Percentiles rank a stretch among this genome's conserved stretches.
phyloP scores from a whole-genome alignment of 768 basidiomycete species.

The Glaciozyma antarctica region DNA sequence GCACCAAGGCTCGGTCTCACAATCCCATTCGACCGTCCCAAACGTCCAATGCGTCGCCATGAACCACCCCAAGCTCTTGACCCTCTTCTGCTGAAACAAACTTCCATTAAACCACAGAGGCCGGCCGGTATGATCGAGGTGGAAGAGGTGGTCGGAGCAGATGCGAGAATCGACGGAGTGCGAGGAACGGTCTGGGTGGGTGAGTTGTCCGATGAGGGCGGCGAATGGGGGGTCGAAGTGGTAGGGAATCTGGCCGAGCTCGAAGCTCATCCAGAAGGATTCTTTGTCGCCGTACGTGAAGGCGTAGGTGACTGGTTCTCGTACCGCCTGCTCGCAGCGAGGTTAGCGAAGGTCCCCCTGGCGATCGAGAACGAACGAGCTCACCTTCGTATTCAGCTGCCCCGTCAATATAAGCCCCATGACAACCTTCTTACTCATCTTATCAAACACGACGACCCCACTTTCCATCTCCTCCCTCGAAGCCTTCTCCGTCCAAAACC shows the following conservation, averaged over 20 bases:
- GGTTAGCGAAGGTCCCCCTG: no score
- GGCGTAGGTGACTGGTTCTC: conserved; percentile 28
- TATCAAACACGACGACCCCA: conserved; percentile 30
- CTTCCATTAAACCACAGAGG: background rate
- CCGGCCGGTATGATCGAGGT: background rate
- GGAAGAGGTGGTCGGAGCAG: background rate
- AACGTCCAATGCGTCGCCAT: background rate
- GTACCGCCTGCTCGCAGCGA: background rate
- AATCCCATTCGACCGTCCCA: background rate
- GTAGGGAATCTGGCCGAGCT: conserved; percentile 7
- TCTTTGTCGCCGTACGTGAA: conserved; percentile 26
- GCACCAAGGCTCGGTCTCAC: background rate
- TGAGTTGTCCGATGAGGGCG: conserved; percentile 29
- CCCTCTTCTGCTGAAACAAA: background rate
- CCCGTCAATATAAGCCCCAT: conserved; percentile 21
- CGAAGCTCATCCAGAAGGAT: conserved; percentile 30
- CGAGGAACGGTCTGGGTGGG: conserved; percentile 19
- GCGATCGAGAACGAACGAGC: background rate
- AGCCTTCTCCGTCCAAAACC: conserved; percentile 23
- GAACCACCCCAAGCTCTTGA: background rate
- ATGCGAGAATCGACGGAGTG: conserved; percentile 24
- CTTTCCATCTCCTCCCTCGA: conserved; percentile 31
- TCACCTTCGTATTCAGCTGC: conserved; percentile 20
- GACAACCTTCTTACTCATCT: conserved; percentile 11
- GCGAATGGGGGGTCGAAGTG: background rate